phyloP scores from a whole-genome alignment of 192 early-diverging fungal genomes.

The Coemansia sp. region DNA sequence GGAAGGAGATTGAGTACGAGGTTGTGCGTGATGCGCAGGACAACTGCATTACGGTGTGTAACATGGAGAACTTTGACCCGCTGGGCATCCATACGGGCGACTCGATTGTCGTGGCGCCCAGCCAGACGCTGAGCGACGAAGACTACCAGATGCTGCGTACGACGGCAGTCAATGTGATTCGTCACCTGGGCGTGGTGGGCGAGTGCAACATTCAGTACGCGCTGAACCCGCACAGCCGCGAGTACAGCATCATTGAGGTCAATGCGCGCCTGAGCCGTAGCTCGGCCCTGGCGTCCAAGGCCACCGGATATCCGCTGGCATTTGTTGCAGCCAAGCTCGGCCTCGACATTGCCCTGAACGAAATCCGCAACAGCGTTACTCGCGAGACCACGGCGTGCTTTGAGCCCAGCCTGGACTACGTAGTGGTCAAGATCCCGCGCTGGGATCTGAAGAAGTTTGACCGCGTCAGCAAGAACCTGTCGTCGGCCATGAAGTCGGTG shows the following conservation, averaged over 20 bases:
- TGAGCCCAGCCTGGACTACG: constrained; percentile 94
- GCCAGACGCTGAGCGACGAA: constrained; percentile 94
- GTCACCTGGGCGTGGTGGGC: constrained; percentile 97
- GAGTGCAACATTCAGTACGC: constrained; percentile 99
- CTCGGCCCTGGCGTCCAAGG: constrained; percentile 94
- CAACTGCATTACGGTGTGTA: constrained; percentile 99
- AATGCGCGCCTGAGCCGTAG: constrained; percentile 93
- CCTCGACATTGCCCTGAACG: constrained; percentile 86
- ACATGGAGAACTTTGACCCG: constrained; percentile 99
- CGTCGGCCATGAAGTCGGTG: constrained; percentile 94
- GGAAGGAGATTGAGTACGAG: constrained; percentile 99
- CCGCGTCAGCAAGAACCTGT: constrained; percentile 84
- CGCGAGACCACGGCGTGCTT: constrained; percentile 96
- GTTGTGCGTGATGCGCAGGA: constrained; percentile 92
- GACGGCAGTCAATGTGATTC: constrained; percentile 94
- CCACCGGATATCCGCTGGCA: constrained; percentile 96
- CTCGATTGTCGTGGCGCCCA: constrained; percentile 97
- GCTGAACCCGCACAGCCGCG: constrained; percentile 88
- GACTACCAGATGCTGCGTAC: constrained; percentile 99
- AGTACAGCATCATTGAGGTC: constrained; percentile 99
- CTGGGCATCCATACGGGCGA: constrained; percentile 99
- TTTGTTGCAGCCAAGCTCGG: constrained; percentile 98
- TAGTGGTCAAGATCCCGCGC: constrained; percentile 80
- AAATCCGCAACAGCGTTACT: constrained; percentile 93
- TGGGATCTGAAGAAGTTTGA: constrained; percentile 98